Percentiles rank a stretch among this genome's conserved stretches.
These are phyloP conservation scores for Gaillardinia entomophila DNA, from an alignment of 805 yeast species.

Conservation along the genomic window DNA sequence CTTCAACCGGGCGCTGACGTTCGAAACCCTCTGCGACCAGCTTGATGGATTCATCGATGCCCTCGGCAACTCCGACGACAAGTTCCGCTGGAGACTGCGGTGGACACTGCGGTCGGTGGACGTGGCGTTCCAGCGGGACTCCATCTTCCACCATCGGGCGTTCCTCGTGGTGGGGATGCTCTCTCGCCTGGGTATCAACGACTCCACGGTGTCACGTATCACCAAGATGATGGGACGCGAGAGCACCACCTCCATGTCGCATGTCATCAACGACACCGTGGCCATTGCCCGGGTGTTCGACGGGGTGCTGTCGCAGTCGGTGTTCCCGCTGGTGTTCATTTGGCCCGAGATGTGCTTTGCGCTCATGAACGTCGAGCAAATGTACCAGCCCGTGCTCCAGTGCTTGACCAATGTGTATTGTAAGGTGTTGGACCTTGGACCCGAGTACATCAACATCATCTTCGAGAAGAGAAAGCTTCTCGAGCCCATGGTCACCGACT, in stretches of 20 bases:
- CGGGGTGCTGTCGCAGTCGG: slow-evolving; percentile 42
- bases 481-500: slow-evolving; percentile 33
- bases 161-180: slow-evolving; percentile 65
- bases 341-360: slow-evolving; percentile 40
- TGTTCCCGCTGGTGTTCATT: slow-evolving; percentile 41
- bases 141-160: slow-evolving; percentile 64
- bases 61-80: slow-evolving; percentile 42
- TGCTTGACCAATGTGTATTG: slow-evolving; percentile 22
- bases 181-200: slow-evolving; percentile 58
- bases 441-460: slow-evolving; percentile 19
- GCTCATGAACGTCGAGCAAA: slow-evolving; percentile 19
- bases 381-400: slow-evolving; percentile 29
- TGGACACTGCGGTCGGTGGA: slow-evolving; percentile 64
- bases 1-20: slow-evolving; percentile 36
- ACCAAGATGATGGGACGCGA: slow-evolving; percentile 20
- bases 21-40: slow-evolving; percentile 55
- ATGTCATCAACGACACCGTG: slow-evolving; percentile 22
- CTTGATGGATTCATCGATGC: slow-evolving; percentile 48
- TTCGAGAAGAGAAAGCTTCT: slow-evolving; percentile 30
- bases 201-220: slow-evolving; percentile 36
- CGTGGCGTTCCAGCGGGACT: slow-evolving; percentile 50
- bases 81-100: slow-evolving; percentile 53
- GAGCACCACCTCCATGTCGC: slow-evolving; percentile 2
- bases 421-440: slow-evolving; percentile 17
- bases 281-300: slow-evolving; percentile 43